Base-by-base conservation (phyloP, 176 grass and related monocot genomes). In the Avena eriantha region DNA sequence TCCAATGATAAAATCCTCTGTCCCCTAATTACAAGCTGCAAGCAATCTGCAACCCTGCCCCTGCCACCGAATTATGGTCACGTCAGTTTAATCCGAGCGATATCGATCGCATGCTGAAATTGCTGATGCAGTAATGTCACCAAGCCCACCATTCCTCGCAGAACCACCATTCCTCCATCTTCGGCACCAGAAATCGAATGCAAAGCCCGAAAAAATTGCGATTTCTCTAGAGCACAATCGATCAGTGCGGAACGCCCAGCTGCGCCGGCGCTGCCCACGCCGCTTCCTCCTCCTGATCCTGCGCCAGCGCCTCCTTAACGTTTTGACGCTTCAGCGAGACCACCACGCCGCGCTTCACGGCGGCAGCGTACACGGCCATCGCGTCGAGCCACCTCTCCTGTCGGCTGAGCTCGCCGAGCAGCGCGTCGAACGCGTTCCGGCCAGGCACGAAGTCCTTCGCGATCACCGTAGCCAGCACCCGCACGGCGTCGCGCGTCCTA, bases 321-420 rank as follows among this genome's bases (percentile, higher is more conserved):
- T 84, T 85, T 41, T 41, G 39, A 24, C 68, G 86, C 77, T 89
- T 94, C 93, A 88, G 84, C 36, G 90, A 80, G 21, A 93, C 86
- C 45, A 76, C 18, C 0, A 91, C 85, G 67, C 78, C 75, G 78
- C 92, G 84, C 94, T 98, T 98, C 51, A 96, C 80, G 3, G 96
- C 96, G 72, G 92, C 92, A 21, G 79, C 91, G 73, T 98, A 96
- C 84, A 98, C 86, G 69, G 90, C 90, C 88, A 91, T 77, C 57
- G 88, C 90, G 79, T 95, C 92, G 15, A 69, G 63, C 80, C 91
- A 57, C 64, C 89, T 81, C 23, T 86, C 93, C 82, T 94, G 93
- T 48, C 83, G 72, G 22, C 61, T 24, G 69, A 92, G 88, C 76
- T 94, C 93, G 61, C 65, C 87, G 53, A 98, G 90, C 74, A 94